phyloP scores from a whole-genome alignment of 1,139 yeast genomes.

The Nakaseomyces glabratus region DNA sequence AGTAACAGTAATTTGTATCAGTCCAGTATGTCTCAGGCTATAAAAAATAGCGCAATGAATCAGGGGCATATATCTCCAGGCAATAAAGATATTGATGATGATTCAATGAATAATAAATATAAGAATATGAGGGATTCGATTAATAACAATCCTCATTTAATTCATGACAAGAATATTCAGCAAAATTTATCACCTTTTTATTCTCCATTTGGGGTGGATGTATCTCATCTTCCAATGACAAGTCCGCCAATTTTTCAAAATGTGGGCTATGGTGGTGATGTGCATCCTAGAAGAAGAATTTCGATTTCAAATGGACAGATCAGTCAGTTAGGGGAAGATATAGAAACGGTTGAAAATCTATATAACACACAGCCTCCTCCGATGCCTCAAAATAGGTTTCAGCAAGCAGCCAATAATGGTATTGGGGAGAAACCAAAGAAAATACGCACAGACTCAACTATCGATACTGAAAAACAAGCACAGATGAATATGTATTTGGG shows the following conservation, averaged over 20 bases:
- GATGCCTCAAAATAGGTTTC: constrained; percentile 18
- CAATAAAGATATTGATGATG: constrained; percentile 5
- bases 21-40: no score
- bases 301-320: constrained; percentile 77
- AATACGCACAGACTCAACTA: background rate
- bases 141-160: constrained; percentile 17
- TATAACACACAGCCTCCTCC: constrained; percentile 34
- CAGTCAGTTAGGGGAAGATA: constrained; percentile 48
- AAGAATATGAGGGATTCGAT: constrained; percentile 7
- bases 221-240: constrained; percentile 46
- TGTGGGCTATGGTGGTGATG: constrained; percentile 34
- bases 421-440: constrained; percentile 4
- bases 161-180: constrained; percentile 32
- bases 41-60: no score
- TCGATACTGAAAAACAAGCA: constrained; percentile 4
- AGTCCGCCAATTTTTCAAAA: constrained; percentile 59
- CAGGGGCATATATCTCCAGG: background rate
- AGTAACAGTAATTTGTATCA: no score
- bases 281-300: constrained; percentile 46
- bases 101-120: background rate
- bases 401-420: constrained; percentile 1
- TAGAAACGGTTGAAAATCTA: constrained; percentile 26
- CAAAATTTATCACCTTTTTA: constrained; percentile 33
- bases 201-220: constrained; percentile 36
- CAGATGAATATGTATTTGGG: constrained; percentile 6